Conservation (phyloP, 2,329 filamentous ascomycete species). For the Coleophoma eucalyptorum region DNA sequence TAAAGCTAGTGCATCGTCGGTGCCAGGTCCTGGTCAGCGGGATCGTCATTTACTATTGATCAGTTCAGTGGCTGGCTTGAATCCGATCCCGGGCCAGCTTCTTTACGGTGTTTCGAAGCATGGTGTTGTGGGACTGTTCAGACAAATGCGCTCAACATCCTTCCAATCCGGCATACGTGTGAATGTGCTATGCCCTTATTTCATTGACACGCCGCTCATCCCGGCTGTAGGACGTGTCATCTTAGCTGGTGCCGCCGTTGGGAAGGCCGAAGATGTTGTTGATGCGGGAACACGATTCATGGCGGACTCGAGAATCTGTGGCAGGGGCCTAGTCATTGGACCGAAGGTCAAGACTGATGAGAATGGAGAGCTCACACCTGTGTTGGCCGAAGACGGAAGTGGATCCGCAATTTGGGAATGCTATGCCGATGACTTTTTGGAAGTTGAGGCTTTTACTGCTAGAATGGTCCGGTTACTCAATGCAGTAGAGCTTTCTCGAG, state of each 20-base stretch:
- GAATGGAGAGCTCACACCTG: slow-evolving; percentile 22
- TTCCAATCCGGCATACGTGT: slow-evolving; percentile 50
- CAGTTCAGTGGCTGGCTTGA: slow-evolving; percentile 55
- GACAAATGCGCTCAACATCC: slow-evolving; percentile 48
- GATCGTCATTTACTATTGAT: slow-evolving; percentile 61
- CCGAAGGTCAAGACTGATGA: slow-evolving; percentile 47
- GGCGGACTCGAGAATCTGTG: slow-evolving; percentile 52
- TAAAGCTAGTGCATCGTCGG: slow-evolving; percentile 25
- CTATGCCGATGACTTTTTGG: slow-evolving; percentile 54
- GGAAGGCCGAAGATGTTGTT: slow-evolving; percentile 53
- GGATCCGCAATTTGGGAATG: slow-evolving; percentile 55
- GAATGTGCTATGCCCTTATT: slow-evolving; percentile 67
- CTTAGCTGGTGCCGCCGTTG: slow-evolving; percentile 52
- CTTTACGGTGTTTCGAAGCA: slow-evolving; percentile 64
- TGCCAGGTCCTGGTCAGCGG: slow-evolving; percentile 26
- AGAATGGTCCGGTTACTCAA: slow-evolving; percentile 53
- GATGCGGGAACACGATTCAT: slow-evolving; percentile 60
- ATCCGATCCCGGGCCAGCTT: slow-evolving; percentile 37
- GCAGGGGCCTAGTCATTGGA: slow-evolving; percentile 53
- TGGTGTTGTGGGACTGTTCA: slow-evolving; percentile 61
- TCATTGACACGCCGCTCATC: slow-evolving; percentile 59
- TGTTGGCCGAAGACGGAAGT: slow-evolving; percentile 14
- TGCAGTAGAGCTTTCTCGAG: slow-evolving; percentile 40
- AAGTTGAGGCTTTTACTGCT: slow-evolving; percentile 51
- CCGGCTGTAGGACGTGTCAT: slow-evolving; percentile 40